Conservation (phyloP, 1,139 yeast genomes). For the Candida mesenterica region DNA sequence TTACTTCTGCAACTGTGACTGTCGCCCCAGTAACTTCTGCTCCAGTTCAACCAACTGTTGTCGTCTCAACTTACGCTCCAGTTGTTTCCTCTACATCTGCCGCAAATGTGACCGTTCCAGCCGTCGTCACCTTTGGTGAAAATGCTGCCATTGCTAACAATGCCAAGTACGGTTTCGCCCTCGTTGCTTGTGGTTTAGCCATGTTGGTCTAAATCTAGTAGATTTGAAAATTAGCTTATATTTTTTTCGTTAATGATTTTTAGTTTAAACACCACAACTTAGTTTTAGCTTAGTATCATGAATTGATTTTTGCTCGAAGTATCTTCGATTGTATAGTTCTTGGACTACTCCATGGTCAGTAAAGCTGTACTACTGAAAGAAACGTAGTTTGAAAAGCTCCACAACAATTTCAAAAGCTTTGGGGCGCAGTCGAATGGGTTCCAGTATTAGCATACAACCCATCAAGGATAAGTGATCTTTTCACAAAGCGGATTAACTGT, state of each 20-base stretch:
- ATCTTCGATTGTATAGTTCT: too few species aligned
- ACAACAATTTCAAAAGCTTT: too few species aligned
- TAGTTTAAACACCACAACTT: too few species aligned
- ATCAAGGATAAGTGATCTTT: too few species aligned
- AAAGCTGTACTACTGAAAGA: too few species aligned
- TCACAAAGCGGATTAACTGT: too few species aligned
- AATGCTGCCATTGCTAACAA: not conserved
- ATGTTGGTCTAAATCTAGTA: not conserved
- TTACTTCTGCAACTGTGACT: conserved; percentile 2
- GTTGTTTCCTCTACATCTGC: not conserved
- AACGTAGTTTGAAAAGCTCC: too few species aligned
- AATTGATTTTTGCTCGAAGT: too few species aligned
- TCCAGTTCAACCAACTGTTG: not conserved
- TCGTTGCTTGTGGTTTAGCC: conserved; percentile 1
- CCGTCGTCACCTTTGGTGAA: not conserved
- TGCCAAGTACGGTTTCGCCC: conserved; percentile 2
- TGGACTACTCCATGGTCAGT: too few species aligned
- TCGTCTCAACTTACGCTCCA: not conserved
- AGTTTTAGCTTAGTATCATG: not conserved
- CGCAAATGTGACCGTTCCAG: not conserved
- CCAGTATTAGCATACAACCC: too few species aligned
- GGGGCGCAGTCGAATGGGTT: too few species aligned
- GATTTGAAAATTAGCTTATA: not conserved
- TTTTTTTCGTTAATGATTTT: too few species aligned
- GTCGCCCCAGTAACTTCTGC: not conserved